Conservation (phyloP, 768 basidiomycete species). For the Tulasnella sp. region DNA sequence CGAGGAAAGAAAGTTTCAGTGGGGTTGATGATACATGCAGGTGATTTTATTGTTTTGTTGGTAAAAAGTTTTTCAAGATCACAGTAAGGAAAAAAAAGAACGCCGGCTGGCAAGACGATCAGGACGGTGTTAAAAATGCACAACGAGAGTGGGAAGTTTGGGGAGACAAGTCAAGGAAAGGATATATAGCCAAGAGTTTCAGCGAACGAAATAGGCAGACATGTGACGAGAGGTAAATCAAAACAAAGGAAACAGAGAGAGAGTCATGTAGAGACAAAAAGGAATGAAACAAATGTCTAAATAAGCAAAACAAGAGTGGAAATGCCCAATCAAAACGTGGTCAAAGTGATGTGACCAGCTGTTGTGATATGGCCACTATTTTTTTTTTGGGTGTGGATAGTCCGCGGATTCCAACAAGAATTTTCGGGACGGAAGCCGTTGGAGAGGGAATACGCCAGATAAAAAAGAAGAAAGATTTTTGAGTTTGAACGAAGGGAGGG, state of each 20-base stretch:
- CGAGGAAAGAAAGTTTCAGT: no score
- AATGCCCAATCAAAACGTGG: neutral
- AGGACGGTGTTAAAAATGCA: neutral
- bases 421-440: no score
- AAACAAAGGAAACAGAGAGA: neutral
- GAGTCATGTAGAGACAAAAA: neutral
- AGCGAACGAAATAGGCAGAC: neutral
- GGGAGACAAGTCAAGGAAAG: neutral
- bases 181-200: neutral
- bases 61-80: no score
- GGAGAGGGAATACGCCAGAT: no score
- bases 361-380: no score
- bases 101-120: neutral
- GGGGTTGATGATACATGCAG: no score
- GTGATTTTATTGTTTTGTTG: no score
- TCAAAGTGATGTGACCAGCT: neutral
- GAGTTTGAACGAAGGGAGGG: no score
- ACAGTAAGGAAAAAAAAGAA: no score
- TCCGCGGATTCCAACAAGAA: no score
- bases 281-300: slow-evolving; percentile 2
- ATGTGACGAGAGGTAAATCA: neutral
- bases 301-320: neutral
- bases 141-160: neutral
- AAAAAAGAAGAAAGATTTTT: no score
- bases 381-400: no score